These are phyloP conservation scores for Piedraia hortae DNA, from an alignment of 2,329 filamentous ascomycete genomes.

Conservation along the genomic window DNA sequence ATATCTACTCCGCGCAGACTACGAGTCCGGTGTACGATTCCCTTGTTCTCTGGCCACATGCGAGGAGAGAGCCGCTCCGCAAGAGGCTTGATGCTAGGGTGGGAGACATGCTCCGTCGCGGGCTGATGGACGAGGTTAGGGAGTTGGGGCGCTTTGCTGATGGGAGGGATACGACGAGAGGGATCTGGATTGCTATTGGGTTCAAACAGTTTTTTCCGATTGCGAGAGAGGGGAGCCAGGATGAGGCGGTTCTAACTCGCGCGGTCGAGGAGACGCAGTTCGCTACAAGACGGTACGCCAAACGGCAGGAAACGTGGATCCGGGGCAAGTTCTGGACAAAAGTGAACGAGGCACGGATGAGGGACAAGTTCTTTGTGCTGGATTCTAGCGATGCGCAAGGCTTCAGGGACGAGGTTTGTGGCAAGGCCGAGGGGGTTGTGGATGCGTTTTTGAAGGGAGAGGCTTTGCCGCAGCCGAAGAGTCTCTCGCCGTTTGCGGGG, in stretches of 20 bases:
- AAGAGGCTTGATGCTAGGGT: slow-evolving; percentile 49
- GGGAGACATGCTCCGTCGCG: slow-evolving; percentile 50
- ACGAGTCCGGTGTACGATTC: slow-evolving; percentile 1
- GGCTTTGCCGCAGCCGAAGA: slow-evolving; percentile 23
- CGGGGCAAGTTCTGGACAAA: slow-evolving; percentile 51
- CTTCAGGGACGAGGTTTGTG: slow-evolving; percentile 37
- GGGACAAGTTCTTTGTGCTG: slow-evolving; percentile 42
- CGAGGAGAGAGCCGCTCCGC: slow-evolving; percentile 38
- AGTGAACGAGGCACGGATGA: slow-evolving; percentile 24
- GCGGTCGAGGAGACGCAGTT: slow-evolving; percentile 52
- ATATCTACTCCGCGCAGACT: slow-evolving; percentile 57
- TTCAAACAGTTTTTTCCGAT: slow-evolving; percentile 70
- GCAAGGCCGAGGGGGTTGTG: slow-evolving; percentile 35
- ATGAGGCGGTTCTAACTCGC: slow-evolving; percentile 27
- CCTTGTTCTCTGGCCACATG: slow-evolving; percentile 53
- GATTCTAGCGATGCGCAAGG: slow-evolving; percentile 43
- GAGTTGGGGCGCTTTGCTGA: slow-evolving; percentile 20
- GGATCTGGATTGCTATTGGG: slow-evolving; percentile 91
- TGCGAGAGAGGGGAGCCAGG: slow-evolving; percentile 11
- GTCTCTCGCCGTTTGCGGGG: slow-evolving; percentile 28
- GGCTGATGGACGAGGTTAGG: slow-evolving; percentile 34
- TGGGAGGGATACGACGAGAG: slow-evolving; percentile 42
- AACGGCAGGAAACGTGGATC: slow-evolving; percentile 67
- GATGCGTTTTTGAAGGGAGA: slow-evolving; percentile 31
- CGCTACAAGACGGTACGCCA: slow-evolving; percentile 69